Conservation (phyloP, 2,329 filamentous ascomycete genomes). For the Ceratocystis eucalypticola region DNA sequence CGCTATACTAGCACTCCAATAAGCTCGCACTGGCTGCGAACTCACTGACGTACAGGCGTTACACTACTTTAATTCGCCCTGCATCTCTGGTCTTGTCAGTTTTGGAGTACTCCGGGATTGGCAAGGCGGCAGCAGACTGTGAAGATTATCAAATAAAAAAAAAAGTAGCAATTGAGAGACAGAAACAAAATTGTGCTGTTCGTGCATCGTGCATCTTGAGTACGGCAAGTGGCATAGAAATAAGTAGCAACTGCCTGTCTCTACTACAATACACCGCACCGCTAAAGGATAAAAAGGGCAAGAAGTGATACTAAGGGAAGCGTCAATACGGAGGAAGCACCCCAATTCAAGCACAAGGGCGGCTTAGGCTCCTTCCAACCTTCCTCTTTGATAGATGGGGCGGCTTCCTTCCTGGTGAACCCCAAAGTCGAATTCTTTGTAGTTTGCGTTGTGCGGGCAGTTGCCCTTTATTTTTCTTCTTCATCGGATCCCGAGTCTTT, state of each 20-base stretch:
- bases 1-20: not conserved
- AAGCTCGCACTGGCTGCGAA: not conserved
- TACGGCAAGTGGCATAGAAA: not conserved
- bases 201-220: not conserved
- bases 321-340: not conserved
- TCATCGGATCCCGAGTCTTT: not conserved
- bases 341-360: not conserved
- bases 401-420: not conserved
- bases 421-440: not conserved
- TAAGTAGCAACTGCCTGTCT: not conserved
- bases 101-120: not conserved
- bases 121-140: too few species aligned
- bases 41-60: not conserved
- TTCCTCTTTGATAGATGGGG: not conserved
- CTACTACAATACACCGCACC: not conserved
- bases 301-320: not conserved
- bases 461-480: constrained; percentile 1
- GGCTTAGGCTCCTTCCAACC: not conserved
- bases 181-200: not conserved
- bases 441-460: not conserved
- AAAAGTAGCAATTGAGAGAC: too few species aligned
- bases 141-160: too few species aligned
- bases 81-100: not conserved
- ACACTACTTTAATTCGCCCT: not conserved
- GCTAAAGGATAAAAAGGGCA: not conserved